phyloP scores from a whole-genome alignment of 2,329 filamentous ascomycete species.

The Polychaeton citri region DNA sequence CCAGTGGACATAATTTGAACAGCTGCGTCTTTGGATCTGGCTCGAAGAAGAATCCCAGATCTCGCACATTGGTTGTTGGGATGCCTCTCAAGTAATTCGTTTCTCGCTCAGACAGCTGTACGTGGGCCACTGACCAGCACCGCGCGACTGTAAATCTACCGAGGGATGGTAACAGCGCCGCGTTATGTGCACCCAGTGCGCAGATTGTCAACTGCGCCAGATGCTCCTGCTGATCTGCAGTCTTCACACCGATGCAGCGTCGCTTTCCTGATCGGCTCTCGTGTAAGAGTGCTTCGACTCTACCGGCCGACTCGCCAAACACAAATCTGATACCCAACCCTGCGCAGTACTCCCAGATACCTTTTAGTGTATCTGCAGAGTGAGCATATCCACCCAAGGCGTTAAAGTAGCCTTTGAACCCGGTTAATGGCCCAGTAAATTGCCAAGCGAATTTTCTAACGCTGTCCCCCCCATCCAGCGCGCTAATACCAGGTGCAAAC shows the following conservation, averaged over 20 bases:
- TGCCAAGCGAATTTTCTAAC: constrained; percentile 35
- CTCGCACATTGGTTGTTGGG: constrained; percentile 47
- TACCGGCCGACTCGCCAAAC: constrained; percentile 28
- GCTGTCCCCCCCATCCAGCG: constrained; percentile 24
- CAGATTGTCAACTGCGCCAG: constrained; percentile 33
- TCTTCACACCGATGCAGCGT: constrained; percentile 24
- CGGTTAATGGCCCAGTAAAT: constrained; percentile 34
- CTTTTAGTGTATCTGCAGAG: constrained; percentile 37
- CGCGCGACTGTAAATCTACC: constrained; percentile 41
- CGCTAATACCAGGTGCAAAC: constrained; percentile 28
- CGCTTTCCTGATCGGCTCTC: constrained; percentile 12
- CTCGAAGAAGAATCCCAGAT: constrained; percentile 54
- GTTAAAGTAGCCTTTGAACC: constrained; percentile 49
- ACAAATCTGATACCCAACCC: constrained; percentile 30
- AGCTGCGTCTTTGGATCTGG: constrained; percentile 45
- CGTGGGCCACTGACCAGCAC: constrained; percentile 46
- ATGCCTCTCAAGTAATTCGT: constrained; percentile 41
- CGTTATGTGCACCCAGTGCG: constrained; percentile 38
- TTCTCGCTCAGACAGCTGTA: constrained; percentile 44
- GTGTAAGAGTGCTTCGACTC: constrained; percentile 29
- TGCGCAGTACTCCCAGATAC: constrained; percentile 31
- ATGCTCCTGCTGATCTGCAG: constrained; percentile 26
- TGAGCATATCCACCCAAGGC: constrained; percentile 44
- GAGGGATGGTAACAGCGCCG: constrained; percentile 35
- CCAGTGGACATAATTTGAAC: constrained; percentile 48